A percentile compares a stretch with the other conserved stretches of the same genome.
Conservation (phyloP, 345 rosid species). For the Lumnitzera racemosa region DNA sequence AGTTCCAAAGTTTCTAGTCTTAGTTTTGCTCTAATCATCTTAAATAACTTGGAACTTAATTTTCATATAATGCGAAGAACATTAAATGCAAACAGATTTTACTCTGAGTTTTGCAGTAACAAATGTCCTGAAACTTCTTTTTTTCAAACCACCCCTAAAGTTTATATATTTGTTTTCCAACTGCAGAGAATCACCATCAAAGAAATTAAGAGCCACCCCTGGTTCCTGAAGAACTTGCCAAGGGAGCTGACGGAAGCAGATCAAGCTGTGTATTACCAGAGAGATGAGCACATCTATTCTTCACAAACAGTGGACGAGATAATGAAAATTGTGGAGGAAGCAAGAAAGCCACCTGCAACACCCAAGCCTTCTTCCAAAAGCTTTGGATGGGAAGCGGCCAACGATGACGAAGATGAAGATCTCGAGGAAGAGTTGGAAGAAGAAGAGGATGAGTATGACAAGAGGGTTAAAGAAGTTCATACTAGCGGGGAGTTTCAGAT, state of each 20-base stretch:
- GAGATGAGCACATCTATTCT: conserved; percentile 67
- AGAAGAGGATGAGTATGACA: conserved; percentile 81
- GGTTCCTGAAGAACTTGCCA: conserved; percentile 94
- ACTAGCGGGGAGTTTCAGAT: conserved; percentile 70
- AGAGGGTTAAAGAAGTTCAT: conserved; percentile 78
- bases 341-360: conserved; percentile 58
- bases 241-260: conserved; percentile 75
- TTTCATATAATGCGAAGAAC: too few relatives aligned
- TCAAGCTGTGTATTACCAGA: conserved; percentile 67
- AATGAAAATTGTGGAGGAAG: conserved; percentile 89
- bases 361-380: conserved; percentile 39
- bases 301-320: conserved; percentile 77
- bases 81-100: too few relatives aligned
- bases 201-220: conserved; percentile 82
- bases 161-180: background rate
- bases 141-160: background rate
- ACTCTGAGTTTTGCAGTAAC: too few relatives aligned
- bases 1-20: too few relatives aligned
- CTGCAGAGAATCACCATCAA: conserved; percentile 67
- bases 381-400: conserved; percentile 62
- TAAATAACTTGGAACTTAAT: too few relatives aligned
- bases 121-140: too few relatives aligned
- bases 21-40: too few relatives aligned
- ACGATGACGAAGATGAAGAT: conserved; percentile 52
- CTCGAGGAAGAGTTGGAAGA: conserved; percentile 49